Percentiles rank a stretch among this genome's conserved stretches.
phyloP scores from a whole-genome alignment of 257 asterid genomes.

The Solanum sejunctum region DNA sequence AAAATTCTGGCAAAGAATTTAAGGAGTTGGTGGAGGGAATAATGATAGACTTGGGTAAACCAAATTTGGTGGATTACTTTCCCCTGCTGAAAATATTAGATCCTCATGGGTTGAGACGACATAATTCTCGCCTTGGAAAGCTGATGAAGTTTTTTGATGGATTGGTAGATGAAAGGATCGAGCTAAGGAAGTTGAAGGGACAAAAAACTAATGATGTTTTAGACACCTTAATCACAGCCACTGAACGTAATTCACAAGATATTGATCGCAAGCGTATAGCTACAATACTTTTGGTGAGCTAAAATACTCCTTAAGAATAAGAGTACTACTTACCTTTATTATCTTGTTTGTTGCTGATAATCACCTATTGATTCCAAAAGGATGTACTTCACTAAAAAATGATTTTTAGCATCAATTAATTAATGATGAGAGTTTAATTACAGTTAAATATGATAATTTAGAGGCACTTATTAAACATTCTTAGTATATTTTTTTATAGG shows the following conservation, averaged over 20 bases:
- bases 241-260: neutral
- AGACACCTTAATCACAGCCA: neutral
- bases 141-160: neutral
- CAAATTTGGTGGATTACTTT: constrained; percentile 36
- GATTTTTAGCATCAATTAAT: no score
- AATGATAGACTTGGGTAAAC: constrained; percentile 17
- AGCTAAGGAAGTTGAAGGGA: neutral
- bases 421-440: no score
- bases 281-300: neutral
- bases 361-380: no score
- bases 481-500: no score
- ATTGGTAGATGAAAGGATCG: neutral
- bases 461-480: no score
- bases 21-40: constrained; percentile 6
- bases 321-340: no score
- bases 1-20: constrained; percentile 14
- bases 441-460: no score
- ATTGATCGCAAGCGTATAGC: neutral
- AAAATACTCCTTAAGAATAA: neutral
- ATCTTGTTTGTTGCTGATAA: no score
- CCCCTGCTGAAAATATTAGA: constrained; percentile 24
- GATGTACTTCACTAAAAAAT: no score
- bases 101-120: constrained; percentile 19
- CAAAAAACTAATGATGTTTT: neutral
- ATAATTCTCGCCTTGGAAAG: neutral